Conservation (phyloP, 192 early-diverging fungal species). For the Coemansia sp. region DNA sequence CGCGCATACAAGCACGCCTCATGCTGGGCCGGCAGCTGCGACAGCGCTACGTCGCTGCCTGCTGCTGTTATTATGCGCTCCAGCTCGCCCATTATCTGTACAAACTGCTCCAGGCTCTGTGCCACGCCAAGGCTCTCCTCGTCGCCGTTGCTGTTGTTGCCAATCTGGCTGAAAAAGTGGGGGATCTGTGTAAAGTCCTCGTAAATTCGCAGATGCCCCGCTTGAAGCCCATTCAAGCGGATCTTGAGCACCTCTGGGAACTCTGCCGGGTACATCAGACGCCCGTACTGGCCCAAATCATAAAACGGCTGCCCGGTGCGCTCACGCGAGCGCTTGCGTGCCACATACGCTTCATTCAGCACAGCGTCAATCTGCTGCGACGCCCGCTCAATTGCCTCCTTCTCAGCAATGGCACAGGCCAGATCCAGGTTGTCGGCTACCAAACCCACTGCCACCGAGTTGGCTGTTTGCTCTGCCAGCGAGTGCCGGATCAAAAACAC, state of each 20-base stretch:
- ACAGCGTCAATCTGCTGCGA: slow-evolving; percentile 90
- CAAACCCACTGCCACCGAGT: slow-evolving; percentile 79
- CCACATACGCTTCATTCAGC: slow-evolving; percentile 65
- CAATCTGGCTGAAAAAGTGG: slow-evolving; percentile 57
- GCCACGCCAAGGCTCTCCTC: slow-evolving; percentile 23
- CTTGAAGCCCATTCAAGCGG: slow-evolving; percentile 75
- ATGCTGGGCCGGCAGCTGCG: slow-evolving; percentile 72
- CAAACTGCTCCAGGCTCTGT: slow-evolving; percentile 52
- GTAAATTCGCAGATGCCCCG: slow-evolving; percentile 79
- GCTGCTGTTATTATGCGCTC: slow-evolving; percentile 67
- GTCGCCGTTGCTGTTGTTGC: slow-evolving; percentile 15
- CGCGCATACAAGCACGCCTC: slow-evolving; percentile 71
- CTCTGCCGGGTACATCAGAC: slow-evolving; percentile 74
- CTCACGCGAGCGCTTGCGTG: slow-evolving; percentile 86
- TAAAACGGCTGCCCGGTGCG: slow-evolving; percentile 86
- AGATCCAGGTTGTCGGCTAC: slow-evolving; percentile 93
- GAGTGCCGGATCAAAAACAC: slow-evolving; percentile 47
- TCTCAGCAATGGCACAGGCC: slow-evolving; percentile 91
- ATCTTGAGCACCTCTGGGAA: slow-evolving; percentile 86
- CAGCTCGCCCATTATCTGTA: slow-evolving; percentile 68
- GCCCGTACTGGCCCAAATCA: slow-evolving; percentile 76
- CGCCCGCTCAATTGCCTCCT: slow-evolving; percentile 92
- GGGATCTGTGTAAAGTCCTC: slow-evolving; percentile 79
- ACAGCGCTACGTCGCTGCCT: slow-evolving; percentile 45
- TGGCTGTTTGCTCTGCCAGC: slow-evolving; percentile 56